phyloP scores from a whole-genome alignment of 2,329 filamentous ascomycete genomes.

The Fonsecaea pedrosoi region DNA sequence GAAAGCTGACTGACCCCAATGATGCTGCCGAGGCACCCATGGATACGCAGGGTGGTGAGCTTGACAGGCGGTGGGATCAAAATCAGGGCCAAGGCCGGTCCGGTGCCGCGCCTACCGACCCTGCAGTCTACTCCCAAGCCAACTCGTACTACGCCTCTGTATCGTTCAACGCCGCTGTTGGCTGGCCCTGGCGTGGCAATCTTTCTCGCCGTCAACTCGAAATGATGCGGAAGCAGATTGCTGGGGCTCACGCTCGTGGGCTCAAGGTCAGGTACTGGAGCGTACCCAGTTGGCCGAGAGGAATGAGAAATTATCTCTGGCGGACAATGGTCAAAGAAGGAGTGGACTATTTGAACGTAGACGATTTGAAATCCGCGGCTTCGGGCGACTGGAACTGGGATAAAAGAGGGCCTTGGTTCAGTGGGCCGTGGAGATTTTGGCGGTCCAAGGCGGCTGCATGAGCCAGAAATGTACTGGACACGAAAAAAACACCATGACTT shows the following conservation, averaged over 20 bases:
- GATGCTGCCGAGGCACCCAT: not conserved
- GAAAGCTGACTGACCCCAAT: constrained; percentile 24
- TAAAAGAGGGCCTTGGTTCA: constrained; percentile 37
- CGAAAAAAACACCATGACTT: not conserved
- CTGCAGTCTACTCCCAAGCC: constrained; percentile 54
- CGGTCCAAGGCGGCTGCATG: constrained; percentile 9
- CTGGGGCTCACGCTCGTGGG: constrained; percentile 58
- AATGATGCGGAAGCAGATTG: constrained; percentile 59
- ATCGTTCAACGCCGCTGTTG: constrained; percentile 57
- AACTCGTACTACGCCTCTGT: constrained; percentile 66
- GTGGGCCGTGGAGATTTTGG: constrained; percentile 45
- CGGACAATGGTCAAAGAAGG: constrained; percentile 60
- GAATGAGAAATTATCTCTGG: constrained; percentile 63
- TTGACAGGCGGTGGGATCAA: constrained; percentile 20
- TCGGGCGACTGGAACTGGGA: constrained; percentile 54
- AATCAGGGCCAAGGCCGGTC: constrained; percentile 54
- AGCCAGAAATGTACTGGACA: not conserved
- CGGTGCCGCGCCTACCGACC: constrained; percentile 48
- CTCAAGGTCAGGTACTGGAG: constrained; percentile 65
- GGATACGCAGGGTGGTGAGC: constrained; percentile 3
- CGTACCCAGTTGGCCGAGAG: constrained; percentile 62
- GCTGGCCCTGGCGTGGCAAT: constrained; percentile 57
- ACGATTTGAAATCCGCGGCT: constrained; percentile 61
- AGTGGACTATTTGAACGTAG: constrained; percentile 64
- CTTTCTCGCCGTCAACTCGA: constrained; percentile 53